phyloP scores from a whole-genome alignment of 2,329 filamentous ascomycete genomes.

The Phoma sp. region DNA sequence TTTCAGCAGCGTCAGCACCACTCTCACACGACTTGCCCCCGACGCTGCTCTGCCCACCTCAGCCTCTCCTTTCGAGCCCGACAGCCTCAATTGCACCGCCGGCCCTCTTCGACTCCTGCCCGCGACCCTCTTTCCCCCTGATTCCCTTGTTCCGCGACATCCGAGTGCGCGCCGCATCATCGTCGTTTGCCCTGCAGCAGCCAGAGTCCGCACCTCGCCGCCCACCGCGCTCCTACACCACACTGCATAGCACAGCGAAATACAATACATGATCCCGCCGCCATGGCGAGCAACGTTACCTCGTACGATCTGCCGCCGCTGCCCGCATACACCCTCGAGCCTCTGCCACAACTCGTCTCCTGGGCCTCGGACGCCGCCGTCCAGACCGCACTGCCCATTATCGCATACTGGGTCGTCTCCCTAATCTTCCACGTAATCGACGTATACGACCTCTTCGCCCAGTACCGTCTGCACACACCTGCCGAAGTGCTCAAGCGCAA shows the following conservation, averaged over 20 bases:
- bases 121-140: conserved; percentile 33
- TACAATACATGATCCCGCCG: conserved; percentile 18
- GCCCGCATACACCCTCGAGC: conserved; percentile 77
- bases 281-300: conserved; percentile 50
- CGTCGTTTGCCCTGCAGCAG: conserved; percentile 10
- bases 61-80: conserved; percentile 41
- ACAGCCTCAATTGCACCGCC: conserved; percentile 1
- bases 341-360: conserved; percentile 74
- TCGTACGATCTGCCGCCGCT: conserved; percentile 79
- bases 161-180: conserved; percentile 20
- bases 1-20: conserved; percentile 33
- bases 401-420: conserved; percentile 89
- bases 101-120: conserved; percentile 6
- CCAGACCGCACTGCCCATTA: conserved; percentile 75
- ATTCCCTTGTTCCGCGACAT: conserved; percentile 39
- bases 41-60: conserved; percentile 39
- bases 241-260: conserved; percentile 1
- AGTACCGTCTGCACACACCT: conserved; percentile 94
- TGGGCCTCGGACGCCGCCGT: conserved; percentile 84
- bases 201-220: background rate
- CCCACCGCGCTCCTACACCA: background rate
- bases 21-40: conserved; percentile 40
- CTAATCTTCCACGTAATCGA: conserved; percentile 89
- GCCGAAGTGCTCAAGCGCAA: conserved; percentile 89
- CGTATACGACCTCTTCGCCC: conserved; percentile 81